Conservation (phyloP, 1,139 yeast species). For the Hyphopichia buzzinii region DNA sequence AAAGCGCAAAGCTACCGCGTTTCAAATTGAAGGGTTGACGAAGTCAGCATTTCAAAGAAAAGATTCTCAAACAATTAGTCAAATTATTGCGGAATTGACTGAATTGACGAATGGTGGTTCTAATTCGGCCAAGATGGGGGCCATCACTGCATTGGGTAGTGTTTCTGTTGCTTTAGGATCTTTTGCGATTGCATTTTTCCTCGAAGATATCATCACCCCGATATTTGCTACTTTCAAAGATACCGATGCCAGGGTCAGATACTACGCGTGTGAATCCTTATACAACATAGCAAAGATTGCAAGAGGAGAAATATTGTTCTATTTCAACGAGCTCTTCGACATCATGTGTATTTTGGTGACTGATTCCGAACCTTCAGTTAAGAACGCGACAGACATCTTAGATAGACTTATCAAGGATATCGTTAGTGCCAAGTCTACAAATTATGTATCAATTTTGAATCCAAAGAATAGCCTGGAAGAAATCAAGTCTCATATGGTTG, state of each 20-base stretch:
- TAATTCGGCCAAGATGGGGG: constrained; percentile 49
- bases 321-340: constrained; percentile 93
- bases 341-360: constrained; percentile 88
- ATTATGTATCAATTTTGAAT: constrained; percentile 78
- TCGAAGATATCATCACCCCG: constrained; percentile 87
- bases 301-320: constrained; percentile 86
- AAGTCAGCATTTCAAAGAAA: constrained; percentile 67
- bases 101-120: constrained; percentile 43
- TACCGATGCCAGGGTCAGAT: constrained; percentile 93
- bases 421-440: constrained; percentile 92
- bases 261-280: constrained; percentile 94
- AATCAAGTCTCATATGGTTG: constrained; percentile 43
- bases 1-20: constrained; percentile 91
- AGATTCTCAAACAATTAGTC: constrained; percentile 65
- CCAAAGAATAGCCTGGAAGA: constrained; percentile 40
- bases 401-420: constrained; percentile 92
- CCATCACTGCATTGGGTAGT: constrained; percentile 50
- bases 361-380: constrained; percentile 87
- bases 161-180: constrained; percentile 51
- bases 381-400: constrained; percentile 92
- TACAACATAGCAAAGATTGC: constrained; percentile 97
- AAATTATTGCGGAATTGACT: constrained; percentile 42
- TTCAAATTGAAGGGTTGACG: constrained; percentile 80
- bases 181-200: constrained; percentile 55
- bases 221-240: constrained; percentile 95